Percentiles rank a stretch among this genome's conserved stretches.
Conservation (phyloP, 2,329 filamentous ascomycete species). For the Leptographium wingfieldii region DNA sequence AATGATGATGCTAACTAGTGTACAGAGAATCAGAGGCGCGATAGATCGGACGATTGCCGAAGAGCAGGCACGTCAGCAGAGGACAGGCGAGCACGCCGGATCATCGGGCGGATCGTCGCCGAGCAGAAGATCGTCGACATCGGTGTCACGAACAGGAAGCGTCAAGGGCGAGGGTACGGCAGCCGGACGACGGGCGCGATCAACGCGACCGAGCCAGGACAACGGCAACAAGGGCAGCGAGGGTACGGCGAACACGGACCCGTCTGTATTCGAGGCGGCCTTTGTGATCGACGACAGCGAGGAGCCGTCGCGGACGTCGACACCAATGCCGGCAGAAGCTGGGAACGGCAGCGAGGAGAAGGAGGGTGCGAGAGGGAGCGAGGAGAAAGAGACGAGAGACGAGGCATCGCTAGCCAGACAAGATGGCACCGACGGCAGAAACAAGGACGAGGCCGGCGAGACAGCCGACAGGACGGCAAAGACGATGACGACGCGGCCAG, state of each 20-base stretch:
- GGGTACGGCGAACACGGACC: conserved; percentile 52
- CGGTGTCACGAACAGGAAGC: conserved; percentile 26
- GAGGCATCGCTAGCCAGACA: neutral
- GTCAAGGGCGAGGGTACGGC: conserved; percentile 21
- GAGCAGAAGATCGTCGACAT: conserved; percentile 29
- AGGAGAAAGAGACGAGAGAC: neutral
- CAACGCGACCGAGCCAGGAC: conserved; percentile 29
- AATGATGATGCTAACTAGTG: neutral
- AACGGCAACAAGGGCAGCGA: conserved; percentile 15
- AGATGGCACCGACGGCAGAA: neutral
- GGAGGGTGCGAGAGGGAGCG: conserved; percentile 3
- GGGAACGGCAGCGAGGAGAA: conserved; percentile 1
- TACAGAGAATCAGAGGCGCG: conserved; percentile 66
- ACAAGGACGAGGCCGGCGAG: neutral
- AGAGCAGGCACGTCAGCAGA: conserved; percentile 71
- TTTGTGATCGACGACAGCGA: conserved; percentile 82
- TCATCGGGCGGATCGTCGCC: conserved; percentile 26
- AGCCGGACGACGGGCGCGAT: conserved; percentile 20
- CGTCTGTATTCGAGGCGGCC: conserved; percentile 74
- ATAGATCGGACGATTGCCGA: conserved; percentile 83
- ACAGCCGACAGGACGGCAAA: neutral
- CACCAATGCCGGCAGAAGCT: conserved; percentile 3
- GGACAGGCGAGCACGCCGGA: conserved; percentile 30
- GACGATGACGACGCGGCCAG: conserved; percentile 4
- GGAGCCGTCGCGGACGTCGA: conserved; percentile 37